Evolutionary conservation across 2,329 filamentous ascomycete genomes (phyloP), one percentile per base, ranked within the genome.

Genomic region (Sordariomycetes sp.): DNA sequence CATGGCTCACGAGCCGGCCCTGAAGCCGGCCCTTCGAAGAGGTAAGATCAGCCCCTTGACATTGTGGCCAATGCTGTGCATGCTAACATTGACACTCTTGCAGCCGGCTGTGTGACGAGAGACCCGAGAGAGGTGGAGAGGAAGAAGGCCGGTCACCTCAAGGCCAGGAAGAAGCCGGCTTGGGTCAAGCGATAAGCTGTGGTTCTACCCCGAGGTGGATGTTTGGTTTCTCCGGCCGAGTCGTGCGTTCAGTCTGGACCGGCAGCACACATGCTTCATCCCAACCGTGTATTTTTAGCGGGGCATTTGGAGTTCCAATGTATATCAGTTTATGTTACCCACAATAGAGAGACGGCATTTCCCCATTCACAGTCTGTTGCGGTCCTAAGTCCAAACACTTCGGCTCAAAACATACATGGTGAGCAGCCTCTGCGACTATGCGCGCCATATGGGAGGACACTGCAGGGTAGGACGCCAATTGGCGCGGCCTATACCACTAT

Each of bases 151-250:
- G 95, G 94, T 65, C 90, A 90, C 69, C 74, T 96, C 76, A 99
- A 99, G 82, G 93, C 94, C 60, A 89, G 94, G 75, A 99, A 99
- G 85, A 95, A 88, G 85, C 93, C 93, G 61, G 83, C 94, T 67
- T 99, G 95, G 94, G 92, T 97, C 80, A 97, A 97, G 85, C 76
- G 81, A 76, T 85, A 79, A 69, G 59, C 52, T 24, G 22, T 37
- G 40, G 24, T 32, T 18, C 24, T 32, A 25, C 43, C 43, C 32
- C 22, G 16, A 40, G 28, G 24, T 35, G 40, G 16, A 57, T 34
- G n/a, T 25, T 50, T n/a, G n/a, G 12, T 55, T 16, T 18, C 11
- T 35, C 55, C 25, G 22, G 55, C 25, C 43, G 37, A 20, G 34
- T 51, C 28, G 20, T n/a, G 28, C 28, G 34, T 40, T 48, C 40